Percentiles rank a stretch among this genome's conserved stretches.
These are phyloP conservation scores for Hemerocallis citrina DNA, from an alignment of 106 monocot genomes.

Conservation along the genomic window DNA sequence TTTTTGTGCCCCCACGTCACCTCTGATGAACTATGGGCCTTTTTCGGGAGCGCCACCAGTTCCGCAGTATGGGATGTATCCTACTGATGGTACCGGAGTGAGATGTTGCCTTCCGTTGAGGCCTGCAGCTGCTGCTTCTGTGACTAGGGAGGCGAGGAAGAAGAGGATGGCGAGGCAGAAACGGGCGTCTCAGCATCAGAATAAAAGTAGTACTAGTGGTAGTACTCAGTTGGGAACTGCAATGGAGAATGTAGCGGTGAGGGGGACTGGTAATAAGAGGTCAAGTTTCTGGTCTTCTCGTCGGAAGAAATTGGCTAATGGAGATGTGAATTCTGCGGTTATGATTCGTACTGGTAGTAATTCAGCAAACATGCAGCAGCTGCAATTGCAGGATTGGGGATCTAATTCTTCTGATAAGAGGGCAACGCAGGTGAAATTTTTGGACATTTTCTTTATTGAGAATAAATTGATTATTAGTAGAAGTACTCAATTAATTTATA, in stretches of 20 bases:
- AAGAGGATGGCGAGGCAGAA: conserved; percentile 92
- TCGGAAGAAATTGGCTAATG: neutral
- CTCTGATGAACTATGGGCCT: neutral
- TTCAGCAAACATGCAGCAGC: conserved; percentile 9
- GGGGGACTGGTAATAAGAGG: neutral
- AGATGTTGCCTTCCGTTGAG: conserved; percentile 9
- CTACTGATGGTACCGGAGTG: too few species aligned
- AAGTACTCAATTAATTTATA: neutral
- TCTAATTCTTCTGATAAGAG: conserved; percentile 28
- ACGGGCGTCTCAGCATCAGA: conserved; percentile 53
- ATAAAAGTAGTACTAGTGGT: conserved; percentile 24
- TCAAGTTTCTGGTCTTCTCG: conserved; percentile 20
- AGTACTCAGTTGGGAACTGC: neutral
- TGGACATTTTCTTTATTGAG: neutral
- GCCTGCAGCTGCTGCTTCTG: conserved; percentile 24
- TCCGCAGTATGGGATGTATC: conserved; percentile 16
- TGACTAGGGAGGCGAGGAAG: conserved; percentile 85
- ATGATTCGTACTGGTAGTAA: too few species aligned
- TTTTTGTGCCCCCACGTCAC: conserved; percentile 4
- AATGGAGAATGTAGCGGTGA: too few species aligned
- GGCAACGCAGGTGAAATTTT: conserved; percentile 31
- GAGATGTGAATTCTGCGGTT: neutral
- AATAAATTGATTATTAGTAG: neutral
- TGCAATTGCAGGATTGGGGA: neutral
- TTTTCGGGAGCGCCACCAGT: neutral